phyloP scores from a whole-genome alignment of 2,329 filamentous ascomycete species.

The Pestalotiopsis fici region DNA sequence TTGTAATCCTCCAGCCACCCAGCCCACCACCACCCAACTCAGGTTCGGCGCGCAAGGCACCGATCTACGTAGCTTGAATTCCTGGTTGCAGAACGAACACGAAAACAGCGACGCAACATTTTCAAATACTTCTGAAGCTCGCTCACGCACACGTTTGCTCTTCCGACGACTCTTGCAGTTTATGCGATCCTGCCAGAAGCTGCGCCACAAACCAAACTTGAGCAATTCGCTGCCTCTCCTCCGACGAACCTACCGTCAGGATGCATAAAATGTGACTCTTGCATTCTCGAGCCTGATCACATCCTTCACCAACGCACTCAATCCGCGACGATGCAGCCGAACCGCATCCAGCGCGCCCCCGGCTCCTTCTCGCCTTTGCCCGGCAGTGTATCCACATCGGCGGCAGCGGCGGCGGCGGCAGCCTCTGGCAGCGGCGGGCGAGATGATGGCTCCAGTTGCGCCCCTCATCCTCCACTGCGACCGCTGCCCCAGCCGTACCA shows the following conservation, averaged over 20 bases:
- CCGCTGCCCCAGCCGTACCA: slow-evolving; percentile 25
- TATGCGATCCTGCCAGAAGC: not conserved
- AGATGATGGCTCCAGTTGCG: not conserved
- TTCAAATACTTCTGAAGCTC: not conserved
- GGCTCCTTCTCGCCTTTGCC: slow-evolving; percentile 58
- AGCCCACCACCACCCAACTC: not conserved
- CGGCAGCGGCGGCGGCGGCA: slow-evolving; percentile 23
- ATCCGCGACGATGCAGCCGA: slow-evolving; percentile 27
- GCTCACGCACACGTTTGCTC: not conserved
- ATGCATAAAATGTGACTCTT: not conserved
- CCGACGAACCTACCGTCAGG: not conserved
- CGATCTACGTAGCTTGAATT: not conserved
- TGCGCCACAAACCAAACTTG: not conserved
- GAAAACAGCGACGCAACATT: not conserved
- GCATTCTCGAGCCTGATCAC: not conserved
- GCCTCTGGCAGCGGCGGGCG: not conserved
- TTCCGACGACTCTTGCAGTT: not conserved
- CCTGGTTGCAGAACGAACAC: not conserved
- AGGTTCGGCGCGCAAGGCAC: not conserved
- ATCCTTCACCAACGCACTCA: not conserved
- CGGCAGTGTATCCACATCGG: slow-evolving; percentile 24
- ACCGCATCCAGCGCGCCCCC: slow-evolving; percentile 30
- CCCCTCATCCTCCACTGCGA: slow-evolving; percentile 14
- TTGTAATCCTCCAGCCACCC: not conserved
- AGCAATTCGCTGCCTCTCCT: not conserved